Evolutionary conservation across 202 grass and related monocot genomes (phyloP).

Genomic region (Brachypodium distachyon): DNA sequence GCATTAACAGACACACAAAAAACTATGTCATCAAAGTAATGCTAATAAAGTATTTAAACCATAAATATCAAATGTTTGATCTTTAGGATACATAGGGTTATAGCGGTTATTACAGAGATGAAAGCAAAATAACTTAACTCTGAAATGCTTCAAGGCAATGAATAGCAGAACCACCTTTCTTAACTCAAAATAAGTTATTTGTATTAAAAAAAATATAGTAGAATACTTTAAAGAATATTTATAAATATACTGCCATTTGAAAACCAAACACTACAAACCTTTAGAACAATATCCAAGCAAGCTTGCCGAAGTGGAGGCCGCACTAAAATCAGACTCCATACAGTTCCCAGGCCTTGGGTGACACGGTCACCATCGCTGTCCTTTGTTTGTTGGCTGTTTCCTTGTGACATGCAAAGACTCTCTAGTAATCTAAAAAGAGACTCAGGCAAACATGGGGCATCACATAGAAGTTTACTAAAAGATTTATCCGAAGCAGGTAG

Average conservation of each 20-base stretch:
- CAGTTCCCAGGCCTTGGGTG: slow-evolving; percentile 76
- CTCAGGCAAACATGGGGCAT: slow-evolving; percentile 72
- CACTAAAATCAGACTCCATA: slow-evolving; percentile 88
- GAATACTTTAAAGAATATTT: background rate
- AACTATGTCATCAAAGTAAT: background rate
- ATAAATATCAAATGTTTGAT: background rate
- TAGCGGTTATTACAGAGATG: slow-evolving; percentile 5
- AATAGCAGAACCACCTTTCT: background rate
- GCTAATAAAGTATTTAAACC: background rate
- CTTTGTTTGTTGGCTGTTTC: slow-evolving; percentile 41
- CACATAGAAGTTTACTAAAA: slow-evolving; percentile 77
- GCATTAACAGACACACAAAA: background rate
- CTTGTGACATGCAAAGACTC: slow-evolving; percentile 66
- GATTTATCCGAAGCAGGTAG: slow-evolving; percentile 89
- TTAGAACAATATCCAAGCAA: slow-evolving; percentile 91
- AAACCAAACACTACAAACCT: slow-evolving; percentile 52
- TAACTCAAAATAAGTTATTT: background rate
- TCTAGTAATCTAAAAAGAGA: slow-evolving; percentile 74
- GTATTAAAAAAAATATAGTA: no score
- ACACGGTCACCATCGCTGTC: slow-evolving; percentile 75
- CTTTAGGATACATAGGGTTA: background rate
- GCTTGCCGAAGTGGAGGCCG: slow-evolving; percentile 61
- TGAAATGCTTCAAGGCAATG: background rate
- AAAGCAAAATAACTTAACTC: background rate
- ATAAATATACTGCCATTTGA: slow-evolving; percentile 11